Percentiles rank a stretch among this genome's conserved stretches.
These are phyloP conservation scores for Myxozyma mucilagina DNA, from an alignment of 805 yeast genomes.

Conservation along the genomic window DNA sequence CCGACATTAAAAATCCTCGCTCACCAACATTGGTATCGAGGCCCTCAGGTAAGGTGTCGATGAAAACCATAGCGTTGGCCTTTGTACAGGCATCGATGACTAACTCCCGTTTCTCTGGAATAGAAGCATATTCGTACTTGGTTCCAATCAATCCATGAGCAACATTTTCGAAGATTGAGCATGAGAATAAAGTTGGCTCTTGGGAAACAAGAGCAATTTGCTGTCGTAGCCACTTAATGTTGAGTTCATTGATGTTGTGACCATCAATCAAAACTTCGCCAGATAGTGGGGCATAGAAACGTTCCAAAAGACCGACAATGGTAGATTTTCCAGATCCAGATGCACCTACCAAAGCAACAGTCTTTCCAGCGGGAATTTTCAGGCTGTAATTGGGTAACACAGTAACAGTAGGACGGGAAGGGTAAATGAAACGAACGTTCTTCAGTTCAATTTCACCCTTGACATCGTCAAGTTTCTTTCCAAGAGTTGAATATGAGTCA, in stretches of 20 bases:
- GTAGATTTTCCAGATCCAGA: constrained; percentile 46
- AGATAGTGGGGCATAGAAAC: constrained; percentile 56
- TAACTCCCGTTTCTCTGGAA: constrained; percentile 43
- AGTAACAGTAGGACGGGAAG: constrained; percentile 37
- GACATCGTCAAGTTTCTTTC: constrained; percentile 6
- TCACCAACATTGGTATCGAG: constrained; percentile 51
- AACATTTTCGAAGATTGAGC: constrained; percentile 74
- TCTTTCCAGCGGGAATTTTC: constrained; percentile 67
- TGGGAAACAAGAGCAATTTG: constrained; percentile 41
- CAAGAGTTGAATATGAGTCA: constrained; percentile 37
- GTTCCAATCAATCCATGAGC: constrained; percentile 62
- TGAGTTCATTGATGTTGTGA: constrained; percentile 49
- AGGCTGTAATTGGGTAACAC: constrained; percentile 34
- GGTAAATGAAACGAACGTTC: constrained; percentile 37
- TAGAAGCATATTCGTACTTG: constrained; percentile 38
- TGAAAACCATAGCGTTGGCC: constrained; percentile 55
- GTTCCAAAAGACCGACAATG: constrained; percentile 54
- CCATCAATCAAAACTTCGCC: constrained; percentile 54
- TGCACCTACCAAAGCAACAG: constrained; percentile 55
- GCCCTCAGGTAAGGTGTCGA: constrained; percentile 52
- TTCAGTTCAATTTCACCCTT: constrained; percentile 43
- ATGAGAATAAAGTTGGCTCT: constrained; percentile 65
- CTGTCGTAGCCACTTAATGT: constrained; percentile 57
- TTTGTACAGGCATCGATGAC: constrained; percentile 48
- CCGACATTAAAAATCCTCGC: constrained; percentile 7